Evolutionary conservation across 805 yeast genomes (phyloP).

Genomic region (Tetrapisispora nanseiensis): DNA sequence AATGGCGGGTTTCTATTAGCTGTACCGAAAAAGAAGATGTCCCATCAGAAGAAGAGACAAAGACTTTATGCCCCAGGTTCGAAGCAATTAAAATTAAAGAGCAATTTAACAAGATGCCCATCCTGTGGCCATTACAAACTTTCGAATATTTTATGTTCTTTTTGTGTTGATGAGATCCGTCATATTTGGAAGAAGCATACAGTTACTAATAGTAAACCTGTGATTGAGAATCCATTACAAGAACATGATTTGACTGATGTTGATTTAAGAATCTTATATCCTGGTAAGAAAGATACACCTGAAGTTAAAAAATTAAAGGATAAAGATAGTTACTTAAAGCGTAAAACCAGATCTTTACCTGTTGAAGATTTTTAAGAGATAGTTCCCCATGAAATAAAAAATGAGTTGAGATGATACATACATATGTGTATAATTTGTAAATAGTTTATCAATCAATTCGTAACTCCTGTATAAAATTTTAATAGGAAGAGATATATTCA

Average conservation of each 20-base stretch:
- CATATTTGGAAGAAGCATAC: constrained; percentile 50
- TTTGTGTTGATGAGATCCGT: constrained; percentile 77
- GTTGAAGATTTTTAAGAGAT: constrained; percentile 30
- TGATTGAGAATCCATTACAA: constrained; percentile 18
- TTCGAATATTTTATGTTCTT: constrained; percentile 85
- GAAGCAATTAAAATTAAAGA: constrained; percentile 67
- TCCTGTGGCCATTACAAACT: constrained; percentile 90
- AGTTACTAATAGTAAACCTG: constrained; percentile 10
- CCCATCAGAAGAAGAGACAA: constrained; percentile 77
- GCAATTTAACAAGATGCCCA: constrained; percentile 82
- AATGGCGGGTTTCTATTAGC: constrained; percentile 62
- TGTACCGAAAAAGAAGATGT: constrained; percentile 88
- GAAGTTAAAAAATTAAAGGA: constrained; percentile 38
- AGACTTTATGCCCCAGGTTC: constrained; percentile 74
- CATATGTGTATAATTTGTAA: too few species aligned
- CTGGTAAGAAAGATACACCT: constrained; percentile 52
- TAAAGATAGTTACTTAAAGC: constrained; percentile 45
- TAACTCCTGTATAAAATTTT: not conserved
- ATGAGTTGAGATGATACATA: too few species aligned
- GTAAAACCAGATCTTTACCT: constrained; percentile 48
- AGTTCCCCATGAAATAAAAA: constrained; percentile 19
- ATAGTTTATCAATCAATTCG: not conserved
- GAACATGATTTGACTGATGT: constrained; percentile 37
- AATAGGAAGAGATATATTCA: not conserved
- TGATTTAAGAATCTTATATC: constrained; percentile 61